Evolutionary conservation across 2,329 filamentous ascomycete genomes (phyloP), one percentile per base, ranked within the genome.

Genomic region (Tetracladium maxilliforme): DNA sequence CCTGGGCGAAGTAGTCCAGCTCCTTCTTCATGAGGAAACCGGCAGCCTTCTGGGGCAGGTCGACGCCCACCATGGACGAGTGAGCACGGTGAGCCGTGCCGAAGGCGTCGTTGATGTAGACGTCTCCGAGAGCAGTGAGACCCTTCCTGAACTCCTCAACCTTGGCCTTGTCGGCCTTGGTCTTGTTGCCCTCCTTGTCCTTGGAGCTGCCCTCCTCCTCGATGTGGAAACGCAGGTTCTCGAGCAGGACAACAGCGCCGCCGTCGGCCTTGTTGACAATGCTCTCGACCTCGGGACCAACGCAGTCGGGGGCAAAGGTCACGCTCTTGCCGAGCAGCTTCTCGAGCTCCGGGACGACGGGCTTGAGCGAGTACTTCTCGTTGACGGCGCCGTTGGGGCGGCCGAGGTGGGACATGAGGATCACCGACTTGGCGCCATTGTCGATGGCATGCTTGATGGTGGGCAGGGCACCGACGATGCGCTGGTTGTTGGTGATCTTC

Each of bases 1-100:
- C 90, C 64, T 94, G 72, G 37, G 90, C 90, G 51, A 98, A 98
- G 75, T 98, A 98, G 51, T 98, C 90, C 35, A 98, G 79, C 61
- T 98, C 90, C 69, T 95, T 98, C 79, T 98, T 98, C 68, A 98
- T 84, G 47, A 98, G 74, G 75, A 94, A 98, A 35, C 90, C 90
- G 29, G 87, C 82, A 7, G 90, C 90, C 67, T 93, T 94, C 56
- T 95, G 83, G 41, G 87, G 86, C 24, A 98, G 77, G 39, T 94
- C 74, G 36, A 94, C 70, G 46, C 90, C 90, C 44, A 98, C 90
- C 90, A 98, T 98, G 54, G 87, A 95, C 56, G 84, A 94, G 72
- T 98, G 90, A 24, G 82, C 90, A 53, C 90, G 83, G 67, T 98
- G 90, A 33, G 90, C 90, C 33, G 90, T 98, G 55, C 90, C 90